These are phyloP conservation scores for Daedalea quercina DNA, from an alignment of 768 basidiomycete species.

Conservation along the genomic window DNA sequence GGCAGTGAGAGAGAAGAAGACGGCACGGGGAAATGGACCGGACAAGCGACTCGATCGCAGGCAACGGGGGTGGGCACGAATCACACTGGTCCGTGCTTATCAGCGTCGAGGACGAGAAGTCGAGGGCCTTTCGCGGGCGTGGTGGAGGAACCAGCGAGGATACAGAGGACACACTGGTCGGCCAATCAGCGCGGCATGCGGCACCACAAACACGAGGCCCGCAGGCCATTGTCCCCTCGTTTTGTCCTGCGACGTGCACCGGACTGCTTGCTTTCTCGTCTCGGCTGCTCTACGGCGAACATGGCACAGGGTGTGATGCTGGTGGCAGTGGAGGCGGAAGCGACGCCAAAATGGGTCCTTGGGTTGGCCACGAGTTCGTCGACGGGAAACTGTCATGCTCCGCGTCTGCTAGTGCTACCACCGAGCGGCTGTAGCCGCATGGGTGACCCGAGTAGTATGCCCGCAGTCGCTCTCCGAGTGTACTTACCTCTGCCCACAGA, in stretches of 20 bases:
- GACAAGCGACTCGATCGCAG: not conserved
- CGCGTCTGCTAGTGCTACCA: too few relatives aligned
- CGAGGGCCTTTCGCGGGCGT: too few relatives aligned
- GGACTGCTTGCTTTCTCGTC: not conserved
- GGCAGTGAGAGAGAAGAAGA: not conserved
- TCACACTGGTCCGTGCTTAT: not conserved
- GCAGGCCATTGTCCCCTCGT: slow-evolving; percentile 4
- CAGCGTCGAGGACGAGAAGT: not conserved
- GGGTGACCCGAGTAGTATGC: too few relatives aligned
- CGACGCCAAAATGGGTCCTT: too few relatives aligned
- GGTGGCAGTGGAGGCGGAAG: not conserved
- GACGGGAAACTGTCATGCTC: too few relatives aligned
- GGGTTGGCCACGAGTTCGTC: too few relatives aligned
- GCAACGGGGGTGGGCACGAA: not conserved
- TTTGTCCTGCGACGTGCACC: not conserved
- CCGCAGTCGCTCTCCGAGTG: too few relatives aligned
- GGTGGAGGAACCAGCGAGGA: too few relatives aligned
- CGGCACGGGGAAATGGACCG: not conserved
- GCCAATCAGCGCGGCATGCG: slow-evolving; percentile 2
- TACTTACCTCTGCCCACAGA: too few relatives aligned
- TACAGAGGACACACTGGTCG: too few relatives aligned
- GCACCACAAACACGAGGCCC: slow-evolving; percentile 1
- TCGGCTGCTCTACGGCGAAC: too few relatives aligned
- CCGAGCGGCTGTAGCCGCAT: too few relatives aligned
- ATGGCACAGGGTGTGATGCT: not conserved